Evolutionary conservation across 78 protist genomes (phyloP).

Genomic region (Kipferlia bialata): DNA sequence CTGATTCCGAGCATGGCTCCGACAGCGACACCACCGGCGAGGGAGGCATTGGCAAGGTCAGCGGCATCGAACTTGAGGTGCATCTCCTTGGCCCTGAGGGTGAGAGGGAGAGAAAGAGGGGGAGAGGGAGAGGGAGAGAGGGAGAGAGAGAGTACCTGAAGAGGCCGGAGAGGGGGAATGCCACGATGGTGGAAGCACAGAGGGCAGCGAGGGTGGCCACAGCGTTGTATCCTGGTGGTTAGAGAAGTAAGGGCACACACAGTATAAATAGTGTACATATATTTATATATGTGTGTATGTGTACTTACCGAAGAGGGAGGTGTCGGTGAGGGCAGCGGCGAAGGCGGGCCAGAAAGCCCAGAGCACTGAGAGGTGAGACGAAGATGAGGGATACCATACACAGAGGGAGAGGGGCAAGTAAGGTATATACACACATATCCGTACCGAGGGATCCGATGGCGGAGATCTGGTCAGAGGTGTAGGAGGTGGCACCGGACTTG

Average conservation of each 20-base stretch:
- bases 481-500: neutral
- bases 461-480: too few species aligned
- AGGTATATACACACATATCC: too few species aligned
- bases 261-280: too few species aligned
- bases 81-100: neutral
- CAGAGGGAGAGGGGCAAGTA: too few species aligned
- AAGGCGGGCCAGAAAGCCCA: neutral
- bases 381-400: too few species aligned
- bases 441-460: neutral
- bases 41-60: neutral
- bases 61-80: neutral
- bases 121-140: too few species aligned
- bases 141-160: too few species aligned
- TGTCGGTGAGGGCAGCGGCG: neutral
- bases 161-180: neutral
- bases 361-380: too few species aligned
- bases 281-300: too few species aligned
- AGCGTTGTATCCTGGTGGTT: too few species aligned
- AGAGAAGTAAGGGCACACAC: too few species aligned
- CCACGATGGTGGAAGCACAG: neutral
- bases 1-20: neutral
- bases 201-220: neutral
- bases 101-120: too few species aligned
- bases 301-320: neutral
- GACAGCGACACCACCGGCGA: constrained; percentile 13